Evolutionary conservation across 257 asterid genomes (phyloP).

Genomic region (Nicotiana sylvestris): DNA sequence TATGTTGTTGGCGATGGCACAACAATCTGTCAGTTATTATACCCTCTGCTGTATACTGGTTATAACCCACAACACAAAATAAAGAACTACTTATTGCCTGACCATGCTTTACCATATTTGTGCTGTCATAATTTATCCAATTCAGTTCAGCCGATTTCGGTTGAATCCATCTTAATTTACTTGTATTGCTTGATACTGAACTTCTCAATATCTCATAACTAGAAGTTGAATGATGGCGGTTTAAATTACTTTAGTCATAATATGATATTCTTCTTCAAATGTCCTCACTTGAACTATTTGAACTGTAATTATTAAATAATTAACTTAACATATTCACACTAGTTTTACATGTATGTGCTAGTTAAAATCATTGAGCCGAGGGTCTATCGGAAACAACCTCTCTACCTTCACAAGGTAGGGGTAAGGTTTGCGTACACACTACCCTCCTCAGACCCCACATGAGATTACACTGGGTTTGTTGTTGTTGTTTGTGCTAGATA

Average conservation of each 20-base stretch:
- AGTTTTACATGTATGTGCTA: too few relatives aligned
- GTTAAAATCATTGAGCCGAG: too few relatives aligned
- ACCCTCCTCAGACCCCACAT: too few relatives aligned
- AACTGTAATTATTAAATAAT: not conserved
- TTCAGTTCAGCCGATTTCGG: not conserved
- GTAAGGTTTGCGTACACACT: too few relatives aligned
- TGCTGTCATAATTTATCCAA: not conserved
- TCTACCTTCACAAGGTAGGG: too few relatives aligned
- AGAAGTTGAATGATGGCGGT: not conserved
- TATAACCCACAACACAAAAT: not conserved
- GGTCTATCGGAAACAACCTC: too few relatives aligned
- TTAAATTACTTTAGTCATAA: not conserved
- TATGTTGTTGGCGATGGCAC: not conserved
- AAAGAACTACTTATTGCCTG: not conserved
- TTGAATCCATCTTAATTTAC: not conserved
- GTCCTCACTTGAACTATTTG: not conserved
- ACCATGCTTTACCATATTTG: not conserved
- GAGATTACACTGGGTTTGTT: too few relatives aligned
- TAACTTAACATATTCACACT: too few relatives aligned
- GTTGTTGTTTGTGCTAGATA: not conserved
- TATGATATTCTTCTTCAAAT: not conserved
- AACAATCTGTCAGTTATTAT: not conserved
- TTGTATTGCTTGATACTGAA: not conserved
- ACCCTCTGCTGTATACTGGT: not conserved
- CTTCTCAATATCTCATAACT: too few relatives aligned